phyloP scores from a whole-genome alignment of 2,329 filamentous ascomycete species.

The Colletotrichum eremochloae region DNA sequence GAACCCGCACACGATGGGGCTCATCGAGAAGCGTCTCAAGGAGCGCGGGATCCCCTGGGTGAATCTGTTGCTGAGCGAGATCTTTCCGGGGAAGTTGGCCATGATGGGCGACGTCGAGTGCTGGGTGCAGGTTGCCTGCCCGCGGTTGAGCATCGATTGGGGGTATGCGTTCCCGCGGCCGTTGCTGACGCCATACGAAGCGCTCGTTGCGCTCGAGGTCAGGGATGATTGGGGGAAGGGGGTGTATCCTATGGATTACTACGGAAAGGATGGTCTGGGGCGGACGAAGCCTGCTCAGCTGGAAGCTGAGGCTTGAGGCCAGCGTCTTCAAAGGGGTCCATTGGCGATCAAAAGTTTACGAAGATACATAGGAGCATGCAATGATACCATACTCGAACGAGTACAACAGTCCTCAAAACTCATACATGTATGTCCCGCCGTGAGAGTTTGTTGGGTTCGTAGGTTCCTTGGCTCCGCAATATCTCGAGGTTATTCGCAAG shows the following conservation, averaged over 20 bases:
- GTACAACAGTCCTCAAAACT: not conserved
- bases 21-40: conserved; percentile 84
- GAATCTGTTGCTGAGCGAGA: conserved; percentile 90
- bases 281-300: conserved; percentile 72
- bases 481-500: not conserved
- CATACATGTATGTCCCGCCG: not conserved
- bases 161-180: conserved; percentile 94
- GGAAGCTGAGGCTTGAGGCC: conserved; percentile 31
- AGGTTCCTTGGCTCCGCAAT: not conserved
- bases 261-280: conserved; percentile 90
- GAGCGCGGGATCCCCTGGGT: conserved; percentile 83
- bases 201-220: conserved; percentile 87
- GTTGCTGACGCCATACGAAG: conserved; percentile 93
- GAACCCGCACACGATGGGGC: conserved; percentile 89
- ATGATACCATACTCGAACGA: conserved; percentile 10
- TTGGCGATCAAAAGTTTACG: conserved; percentile 3
- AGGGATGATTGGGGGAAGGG: conserved; percentile 81
- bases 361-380: not conserved
- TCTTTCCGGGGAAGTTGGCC: conserved; percentile 94
- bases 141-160: conserved; percentile 98
- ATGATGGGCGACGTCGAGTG: conserved; percentile 96
- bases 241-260: conserved; percentile 98
- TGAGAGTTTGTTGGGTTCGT: not conserved
- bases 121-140: conserved; percentile 98
- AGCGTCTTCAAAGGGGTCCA: not conserved